Base-by-base conservation (phyloP, 306 rosid species). In the Fagus crenata region DNA sequence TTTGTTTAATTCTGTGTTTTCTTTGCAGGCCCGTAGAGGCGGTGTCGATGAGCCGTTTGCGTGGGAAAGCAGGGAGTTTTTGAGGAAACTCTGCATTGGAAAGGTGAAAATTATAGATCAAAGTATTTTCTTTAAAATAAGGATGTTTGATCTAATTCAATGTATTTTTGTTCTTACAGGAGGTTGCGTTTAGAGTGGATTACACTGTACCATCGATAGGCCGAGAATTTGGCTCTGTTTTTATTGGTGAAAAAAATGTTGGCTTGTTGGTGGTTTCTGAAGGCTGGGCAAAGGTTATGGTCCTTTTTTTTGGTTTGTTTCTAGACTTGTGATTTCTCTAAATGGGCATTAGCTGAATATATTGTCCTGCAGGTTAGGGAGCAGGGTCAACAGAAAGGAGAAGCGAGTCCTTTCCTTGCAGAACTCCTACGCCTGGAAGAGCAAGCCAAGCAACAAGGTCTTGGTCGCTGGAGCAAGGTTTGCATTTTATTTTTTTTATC, bases 391-490 rank as follows among this genome's bases (percentile, higher is more conserved):
- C 97, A 89, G 83, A 92, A 96, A 80, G 91, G 91, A 77, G 99
- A 96, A 86, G 96, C 61, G 4, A 96, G 98, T 79, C 99, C 99
- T 15, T 89, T 85, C 85, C 86, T 96, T 33, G 78, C 93, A 18
- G 97, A 96, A 58, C 79, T 96, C 84, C 83, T 87, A 36, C 89
- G 90, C 15, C 81, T 86, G n/a, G 97, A 96, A 84, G 99, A 96
- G 59, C 91, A 87, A 76, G 98, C 98, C 51, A 89, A 89, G 87
- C 91, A 91, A 73, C 90, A 91, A 40, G 98, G 98, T 56, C 86
- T 88, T 81, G 99, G 99, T 73, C 93, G 97, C 61, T 91, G 97
- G 97, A 96, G 91, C 88, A 91, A 91, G 98, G 99, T 96, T 67
- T 53, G 4, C 13, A 83, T 73, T 71, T 76, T 35, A 74, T 32